Percentiles rank a stretch among this genome's conserved stretches.
These are phyloP conservation scores for Coprinopsis cinerea DNA, from an alignment of 768 basidiomycete species.

Conservation along the genomic window DNA sequence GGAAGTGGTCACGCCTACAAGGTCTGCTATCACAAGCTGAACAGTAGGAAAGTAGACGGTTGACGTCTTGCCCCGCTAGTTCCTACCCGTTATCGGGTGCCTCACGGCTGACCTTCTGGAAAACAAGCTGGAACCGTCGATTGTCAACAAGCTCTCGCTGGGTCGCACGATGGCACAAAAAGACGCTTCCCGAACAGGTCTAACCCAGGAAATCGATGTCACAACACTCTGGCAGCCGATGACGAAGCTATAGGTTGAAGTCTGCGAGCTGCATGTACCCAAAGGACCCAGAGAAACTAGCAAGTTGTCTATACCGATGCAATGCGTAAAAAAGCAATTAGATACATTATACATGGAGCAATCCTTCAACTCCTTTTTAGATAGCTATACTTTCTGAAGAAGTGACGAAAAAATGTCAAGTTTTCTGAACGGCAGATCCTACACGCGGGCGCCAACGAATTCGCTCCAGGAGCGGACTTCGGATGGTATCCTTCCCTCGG, in stretches of 20 bases:
- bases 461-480: constrained; percentile 93
- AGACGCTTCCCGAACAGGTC: constrained; percentile 30
- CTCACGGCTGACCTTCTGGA: constrained; percentile 72
- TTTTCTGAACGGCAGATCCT: no score
- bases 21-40: constrained; percentile 31
- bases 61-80: constrained; percentile 49
- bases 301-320: background rate
- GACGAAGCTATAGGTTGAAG: background rate
- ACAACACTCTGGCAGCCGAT: constrained; percentile 38
- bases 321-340: background rate
- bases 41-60: background rate
- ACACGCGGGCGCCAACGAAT: constrained; percentile 81
- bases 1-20: constrained; percentile 90
- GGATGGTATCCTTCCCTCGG: constrained; percentile 81
- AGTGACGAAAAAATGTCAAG: background rate
- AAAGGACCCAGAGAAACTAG: background rate
- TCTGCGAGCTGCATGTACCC: background rate
- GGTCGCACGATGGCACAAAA: constrained; percentile 32
- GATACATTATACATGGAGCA: constrained; percentile 1
- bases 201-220: constrained; percentile 35
- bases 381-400: background rate
- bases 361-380: background rate
- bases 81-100: constrained; percentile 78
- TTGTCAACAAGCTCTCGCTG: constrained; percentile 59
- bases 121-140: constrained; percentile 46